Evolutionary conservation across 805 yeast genomes (phyloP), one percentile per base, ranked within the genome.

Genomic region (Kuraishia floccosa): DNA sequence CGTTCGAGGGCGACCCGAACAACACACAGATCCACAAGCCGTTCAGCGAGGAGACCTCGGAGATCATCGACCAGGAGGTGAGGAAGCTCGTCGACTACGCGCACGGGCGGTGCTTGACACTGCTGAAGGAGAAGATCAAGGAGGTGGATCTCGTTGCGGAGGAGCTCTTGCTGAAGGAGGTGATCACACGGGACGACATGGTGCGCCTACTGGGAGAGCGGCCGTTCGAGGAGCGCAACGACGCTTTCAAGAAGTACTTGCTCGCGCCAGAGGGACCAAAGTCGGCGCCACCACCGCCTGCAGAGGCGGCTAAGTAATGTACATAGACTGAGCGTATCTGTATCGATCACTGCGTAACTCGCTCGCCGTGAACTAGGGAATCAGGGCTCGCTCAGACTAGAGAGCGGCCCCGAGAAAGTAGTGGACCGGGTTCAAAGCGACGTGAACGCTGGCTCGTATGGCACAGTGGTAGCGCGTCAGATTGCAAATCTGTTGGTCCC

Each of bases 401-500:
- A n/a, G n/a, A n/a, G n/a, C n/a, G n/a, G n/a, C n/a, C n/a, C n/a
- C n/a, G n/a, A n/a, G n/a, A n/a, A n/a, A n/a, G n/a, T n/a, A n/a
- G n/a, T n/a, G n/a, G n/a, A n/a, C n/a, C n/a, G n/a, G n/a, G n/a
- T n/a, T n/a, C n/a, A n/a, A n/a, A n/a, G n/a, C n/a, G n/a, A n/a
- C n/a, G n/a, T n/a, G n/a, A n/a, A n/a, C n/a, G n/a, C n/a, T n/a
- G n/a, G 35, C 32, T 32, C 32, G 35, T 32, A 28, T 82, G 86
- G 93, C 91, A 86, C 87, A 82, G 91, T 76, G 91, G 94, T 81
- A 82, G 89, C 87, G 93, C 91, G 80, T 86, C 84, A 78, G 94
- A 83, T 83, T 83, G 93, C 94, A 83, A 82, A 81, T 83, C 94
- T 80, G 82, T 76, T 80, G 93, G 94, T 83, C 91, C 86, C 78